Conservation (phyloP, 1,284 basidiomycete species). For the Marasmius sp. region DNA sequence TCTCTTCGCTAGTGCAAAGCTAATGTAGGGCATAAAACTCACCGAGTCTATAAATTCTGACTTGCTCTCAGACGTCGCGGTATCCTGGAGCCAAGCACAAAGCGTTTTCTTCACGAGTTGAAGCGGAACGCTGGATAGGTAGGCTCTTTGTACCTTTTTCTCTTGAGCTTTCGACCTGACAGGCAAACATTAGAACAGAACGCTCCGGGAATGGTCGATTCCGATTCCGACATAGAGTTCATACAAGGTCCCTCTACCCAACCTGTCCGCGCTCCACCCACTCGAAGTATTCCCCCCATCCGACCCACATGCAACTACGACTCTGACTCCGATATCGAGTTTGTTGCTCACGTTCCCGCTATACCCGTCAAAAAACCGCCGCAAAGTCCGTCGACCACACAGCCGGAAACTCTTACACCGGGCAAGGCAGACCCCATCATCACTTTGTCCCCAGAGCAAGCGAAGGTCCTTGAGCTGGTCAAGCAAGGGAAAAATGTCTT, state of each 20-base stretch:
- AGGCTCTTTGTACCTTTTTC: not conserved
- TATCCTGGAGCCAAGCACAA: conserved; percentile 48
- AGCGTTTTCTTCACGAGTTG: conserved; percentile 40
- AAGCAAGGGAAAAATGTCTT: conserved; percentile 46
- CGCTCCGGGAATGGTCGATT: not conserved
- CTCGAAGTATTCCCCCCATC: not conserved
- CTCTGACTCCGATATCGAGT: conserved; percentile 12
- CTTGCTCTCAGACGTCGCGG: conserved; percentile 40
- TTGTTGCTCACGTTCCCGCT: conserved; percentile 3
- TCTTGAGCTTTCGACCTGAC: not conserved
- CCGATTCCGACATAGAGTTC: conserved; percentile 12
- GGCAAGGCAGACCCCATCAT: conserved; percentile 13
- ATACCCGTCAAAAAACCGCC: not conserved
- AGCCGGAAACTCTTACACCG: not conserved
- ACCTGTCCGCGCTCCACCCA: not conserved
- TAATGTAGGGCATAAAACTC: conserved; percentile 26
- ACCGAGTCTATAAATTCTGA: not conserved
- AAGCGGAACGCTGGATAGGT: conserved; percentile 49
- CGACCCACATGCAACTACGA: not conserved
- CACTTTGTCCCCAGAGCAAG: conserved; percentile 37
- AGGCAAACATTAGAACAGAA: not conserved
- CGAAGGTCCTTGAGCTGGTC: conserved; percentile 31
- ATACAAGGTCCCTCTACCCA: not conserved
- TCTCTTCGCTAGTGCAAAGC: conserved; percentile 37
- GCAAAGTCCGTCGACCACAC: not conserved